These are phyloP conservation scores for Fusarium sacchari DNA, from an alignment of 2,329 filamentous ascomycete genomes.

Conservation along the genomic window DNA sequence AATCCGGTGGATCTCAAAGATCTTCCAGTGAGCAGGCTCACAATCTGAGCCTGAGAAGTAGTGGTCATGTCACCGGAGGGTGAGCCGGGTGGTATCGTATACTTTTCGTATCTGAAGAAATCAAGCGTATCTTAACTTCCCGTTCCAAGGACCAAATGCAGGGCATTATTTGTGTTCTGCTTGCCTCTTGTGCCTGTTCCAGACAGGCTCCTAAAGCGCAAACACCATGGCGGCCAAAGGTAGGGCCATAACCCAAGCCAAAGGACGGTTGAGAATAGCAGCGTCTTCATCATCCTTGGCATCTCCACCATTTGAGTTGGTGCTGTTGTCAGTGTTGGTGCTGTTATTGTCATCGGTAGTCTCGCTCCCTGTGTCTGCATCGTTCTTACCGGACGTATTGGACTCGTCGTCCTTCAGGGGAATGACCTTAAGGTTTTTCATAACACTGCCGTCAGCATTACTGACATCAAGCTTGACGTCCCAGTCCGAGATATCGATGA, in stretches of 20 bases:
- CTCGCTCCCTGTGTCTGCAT: slow-evolving; percentile 47
- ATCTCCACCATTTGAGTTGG: slow-evolving; percentile 31
- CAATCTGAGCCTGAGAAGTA: slow-evolving; percentile 24
- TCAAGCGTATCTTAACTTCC: slow-evolving; percentile 18
- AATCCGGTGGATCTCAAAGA: slow-evolving; percentile 3
- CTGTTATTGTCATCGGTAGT: slow-evolving; percentile 37
- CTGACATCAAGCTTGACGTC: slow-evolving; percentile 60
- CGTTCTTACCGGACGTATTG: slow-evolving; percentile 59
- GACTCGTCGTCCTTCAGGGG: slow-evolving; percentile 55
- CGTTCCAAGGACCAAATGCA: slow-evolving; percentile 22
- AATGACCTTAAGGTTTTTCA: slow-evolving; percentile 60
- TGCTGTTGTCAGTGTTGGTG: slow-evolving; percentile 30
- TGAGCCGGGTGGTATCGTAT: slow-evolving; percentile 29
- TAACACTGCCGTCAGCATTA: slow-evolving; percentile 52
- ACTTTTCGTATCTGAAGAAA: slow-evolving; percentile 34
- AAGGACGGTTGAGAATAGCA: slow-evolving; percentile 45
- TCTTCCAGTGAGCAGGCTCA: slow-evolving; percentile 11
- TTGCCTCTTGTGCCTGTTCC: not conserved
- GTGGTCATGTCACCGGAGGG: slow-evolving; percentile 1
- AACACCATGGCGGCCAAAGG: slow-evolving; percentile 50
- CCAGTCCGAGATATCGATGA: slow-evolving; percentile 75
- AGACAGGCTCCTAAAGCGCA: slow-evolving; percentile 38
- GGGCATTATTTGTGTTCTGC: slow-evolving; percentile 7
- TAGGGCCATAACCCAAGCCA: slow-evolving; percentile 48
- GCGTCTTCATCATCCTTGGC: slow-evolving; percentile 44